Conservation (phyloP, 495 filamentous ascomycete genomes). For the Penicillium coffeae region DNA sequence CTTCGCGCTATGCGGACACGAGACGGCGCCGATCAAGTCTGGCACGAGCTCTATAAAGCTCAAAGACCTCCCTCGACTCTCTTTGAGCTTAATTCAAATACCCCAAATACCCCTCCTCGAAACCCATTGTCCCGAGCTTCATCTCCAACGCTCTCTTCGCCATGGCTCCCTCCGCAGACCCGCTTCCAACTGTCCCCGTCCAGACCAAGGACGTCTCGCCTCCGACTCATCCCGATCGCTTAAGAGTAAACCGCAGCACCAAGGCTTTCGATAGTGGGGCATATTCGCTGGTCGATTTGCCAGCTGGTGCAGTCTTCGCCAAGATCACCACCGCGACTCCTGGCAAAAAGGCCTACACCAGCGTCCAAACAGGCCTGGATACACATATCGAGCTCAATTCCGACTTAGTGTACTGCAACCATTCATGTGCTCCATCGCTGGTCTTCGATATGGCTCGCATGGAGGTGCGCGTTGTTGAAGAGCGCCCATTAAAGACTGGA, state of each 20-base stretch:
- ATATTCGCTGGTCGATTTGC: slow-evolving; percentile 56
- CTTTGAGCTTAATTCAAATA: no score
- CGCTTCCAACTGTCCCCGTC: slow-evolving; percentile 8
- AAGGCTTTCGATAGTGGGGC: slow-evolving; percentile 57
- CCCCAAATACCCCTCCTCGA: no score
- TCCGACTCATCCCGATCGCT: slow-evolving; percentile 34
- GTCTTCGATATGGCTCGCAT: slow-evolving; percentile 65
- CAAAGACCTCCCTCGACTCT: no score
- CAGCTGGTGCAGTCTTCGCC: slow-evolving; percentile 59
- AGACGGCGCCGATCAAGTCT: no score
- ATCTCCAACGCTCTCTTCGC: no score
- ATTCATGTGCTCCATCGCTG: slow-evolving; percentile 65
- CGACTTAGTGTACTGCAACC: slow-evolving; percentile 72
- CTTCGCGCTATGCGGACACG: no score
- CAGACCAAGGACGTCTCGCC: slow-evolving; percentile 11
- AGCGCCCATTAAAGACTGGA: slow-evolving; percentile 50
- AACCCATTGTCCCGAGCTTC: no score
- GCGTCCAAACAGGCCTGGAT: slow-evolving; percentile 59
- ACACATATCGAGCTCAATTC: slow-evolving; percentile 70
- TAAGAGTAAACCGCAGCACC: slow-evolving; percentile 35
- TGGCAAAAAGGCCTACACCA: slow-evolving; percentile 60
- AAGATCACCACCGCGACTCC: slow-evolving; percentile 52
- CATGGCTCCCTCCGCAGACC: slow-evolving; percentile 22
- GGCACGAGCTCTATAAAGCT: background rate
- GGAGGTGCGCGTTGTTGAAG: slow-evolving; percentile 56